Conservation (phyloP, 352 stramenopile genomes). For the Phytophthora nicotianae region DNA sequence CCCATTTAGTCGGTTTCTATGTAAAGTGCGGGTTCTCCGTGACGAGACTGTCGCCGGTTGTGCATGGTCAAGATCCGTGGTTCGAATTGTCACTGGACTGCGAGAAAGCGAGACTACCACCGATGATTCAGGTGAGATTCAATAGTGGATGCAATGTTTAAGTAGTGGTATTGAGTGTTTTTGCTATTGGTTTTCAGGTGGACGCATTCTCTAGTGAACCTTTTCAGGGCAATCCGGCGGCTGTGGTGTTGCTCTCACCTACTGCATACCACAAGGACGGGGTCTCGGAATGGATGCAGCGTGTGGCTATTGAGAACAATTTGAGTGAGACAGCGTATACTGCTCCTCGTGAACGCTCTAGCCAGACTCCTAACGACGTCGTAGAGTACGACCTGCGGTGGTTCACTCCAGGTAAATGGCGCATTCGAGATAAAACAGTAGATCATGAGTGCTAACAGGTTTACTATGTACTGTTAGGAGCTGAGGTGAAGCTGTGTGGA, state of each 20-base stretch:
- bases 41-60: slow-evolving; percentile 64
- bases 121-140: slow-evolving; percentile 50
- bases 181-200: slow-evolving; percentile 32
- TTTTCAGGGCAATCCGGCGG: slow-evolving; percentile 92
- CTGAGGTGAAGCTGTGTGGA: slow-evolving; percentile 91
- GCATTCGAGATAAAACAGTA: not conserved
- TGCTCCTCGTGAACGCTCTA: slow-evolving; percentile 28
- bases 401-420: slow-evolving; percentile 63
- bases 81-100: slow-evolving; percentile 80
- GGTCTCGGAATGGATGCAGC: slow-evolving; percentile 59
- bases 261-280: slow-evolving; percentile 35
- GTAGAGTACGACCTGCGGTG: slow-evolving; percentile 60
- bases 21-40: slow-evolving; percentile 79
- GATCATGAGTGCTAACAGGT: no score
- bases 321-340: slow-evolving; percentile 93
- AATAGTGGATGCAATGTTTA: not conserved
- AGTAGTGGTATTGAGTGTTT: not conserved
- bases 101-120: slow-evolving; percentile 30
- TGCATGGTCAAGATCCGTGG: slow-evolving; percentile 85
- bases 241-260: slow-evolving; percentile 75
- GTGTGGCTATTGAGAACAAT: slow-evolving; percentile 92
- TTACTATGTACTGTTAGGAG: no score
- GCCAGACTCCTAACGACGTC: slow-evolving; percentile 6
- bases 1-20: slow-evolving; percentile 87
- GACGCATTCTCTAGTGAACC: slow-evolving; percentile 68